Base-by-base conservation (phyloP, 768 basidiomycete species). In the Tulasnella sp. region DNA sequence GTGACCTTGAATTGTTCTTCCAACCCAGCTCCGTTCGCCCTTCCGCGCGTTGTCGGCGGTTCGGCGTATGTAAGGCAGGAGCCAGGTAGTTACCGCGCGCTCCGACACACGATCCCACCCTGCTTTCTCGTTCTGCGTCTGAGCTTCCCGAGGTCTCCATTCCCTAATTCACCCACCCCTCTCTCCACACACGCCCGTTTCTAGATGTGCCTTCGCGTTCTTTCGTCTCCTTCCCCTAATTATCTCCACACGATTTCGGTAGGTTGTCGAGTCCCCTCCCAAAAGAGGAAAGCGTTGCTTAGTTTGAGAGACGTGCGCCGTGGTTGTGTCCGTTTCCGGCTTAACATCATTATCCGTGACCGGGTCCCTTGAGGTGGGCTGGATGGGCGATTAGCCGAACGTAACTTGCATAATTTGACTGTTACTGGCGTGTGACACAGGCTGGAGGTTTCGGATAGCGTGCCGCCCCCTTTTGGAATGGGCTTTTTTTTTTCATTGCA, bases 351-450 rank as follows among this genome's bases (percentile, higher is more conserved):
- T 29, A 67, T 29, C 61, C 61, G 29, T 67, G 26, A 15, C 32
- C 26, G 11, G 10, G 44, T 3, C 44, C 16, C 16, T 44, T 44
- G 29, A 67, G 35, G 32, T 29, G 61, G 61, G 61, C 61, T 67
- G 61, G 61, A 67, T 67, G 61, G 61, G 61, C 61, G 61, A 67
- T 67, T 44, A 67, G 61, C 61, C 61, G 61, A 67, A 32, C 61
- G 32, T 29, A 26, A 67, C 44, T 44, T 9, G 15, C 32, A 67
- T 32, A 61, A 61, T 26, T 44, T 44, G 44, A 44, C 44, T 61
- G 11, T 15, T 29, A 29, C 26, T 67, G 29, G 61, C n/a, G 26
- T 61, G 29, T 35, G 61, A 67, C 16, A 35, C 32, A 18, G 18
- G n/a, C 6, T 15, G 23, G 13, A 35, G 61, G 61, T 67, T 67